phyloP scores from a whole-genome alignment of 179 eudicot species.

The Carnegiea gigantea region DNA sequence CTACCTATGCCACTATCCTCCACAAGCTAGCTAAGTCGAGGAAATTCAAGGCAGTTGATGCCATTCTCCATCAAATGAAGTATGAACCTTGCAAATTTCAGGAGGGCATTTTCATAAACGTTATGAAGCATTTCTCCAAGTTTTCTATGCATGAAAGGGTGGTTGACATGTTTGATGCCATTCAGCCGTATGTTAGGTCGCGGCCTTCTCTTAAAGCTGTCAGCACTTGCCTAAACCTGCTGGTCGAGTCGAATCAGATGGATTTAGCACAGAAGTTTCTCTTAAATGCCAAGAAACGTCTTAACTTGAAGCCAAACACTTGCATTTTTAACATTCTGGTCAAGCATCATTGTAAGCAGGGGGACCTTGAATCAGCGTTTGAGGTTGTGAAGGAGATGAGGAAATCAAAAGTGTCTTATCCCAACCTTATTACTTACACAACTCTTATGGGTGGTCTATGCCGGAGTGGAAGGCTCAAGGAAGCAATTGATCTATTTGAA shows the following conservation, averaged over 20 bases:
- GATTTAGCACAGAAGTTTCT: constrained; percentile 60
- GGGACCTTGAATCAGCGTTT: constrained; percentile 68
- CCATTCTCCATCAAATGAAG: constrained; percentile 65
- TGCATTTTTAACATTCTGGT: constrained; percentile 88
- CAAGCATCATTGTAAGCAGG: constrained; percentile 78
- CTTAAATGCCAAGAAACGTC: constrained; percentile 44
- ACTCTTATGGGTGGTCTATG: constrained; percentile 79
- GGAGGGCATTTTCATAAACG: constrained; percentile 73
- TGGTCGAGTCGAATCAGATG: constrained; percentile 67
- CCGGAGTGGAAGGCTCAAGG: constrained; percentile 55
- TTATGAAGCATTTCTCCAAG: constrained; percentile 83
- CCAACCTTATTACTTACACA: constrained; percentile 84
- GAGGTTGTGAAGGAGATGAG: constrained; percentile 89
- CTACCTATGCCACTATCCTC: constrained; percentile 67
- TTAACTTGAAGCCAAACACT: constrained; percentile 67
- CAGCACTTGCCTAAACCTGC: constrained; percentile 84
- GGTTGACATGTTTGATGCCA: constrained; percentile 69
- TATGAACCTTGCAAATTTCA: constrained; percentile 79
- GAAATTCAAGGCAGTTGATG: constrained; percentile 69
- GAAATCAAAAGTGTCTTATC: constrained; percentile 50
- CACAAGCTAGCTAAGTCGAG: constrained; percentile 62
- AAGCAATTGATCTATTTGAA: constrained; percentile 72
- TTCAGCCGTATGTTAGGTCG: constrained; percentile 58
- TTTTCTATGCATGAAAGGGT: constrained; percentile 57
- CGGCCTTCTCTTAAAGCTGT: constrained; percentile 80